Base-by-base conservation (phyloP, 2,329 filamentous ascomycete species). In the Lecanicillium sp. region DNA sequence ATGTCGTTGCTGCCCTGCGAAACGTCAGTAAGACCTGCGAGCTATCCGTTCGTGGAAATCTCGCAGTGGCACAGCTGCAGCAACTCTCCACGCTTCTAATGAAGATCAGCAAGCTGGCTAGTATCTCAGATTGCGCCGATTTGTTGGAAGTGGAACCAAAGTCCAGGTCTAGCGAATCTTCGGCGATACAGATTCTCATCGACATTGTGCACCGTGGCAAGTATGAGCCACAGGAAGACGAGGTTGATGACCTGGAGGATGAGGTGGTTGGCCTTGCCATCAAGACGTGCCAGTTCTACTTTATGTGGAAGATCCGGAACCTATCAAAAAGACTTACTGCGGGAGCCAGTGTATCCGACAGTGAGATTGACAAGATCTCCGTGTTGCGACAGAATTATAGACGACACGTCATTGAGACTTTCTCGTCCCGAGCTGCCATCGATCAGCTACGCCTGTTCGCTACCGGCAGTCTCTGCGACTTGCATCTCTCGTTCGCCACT, bases 221-320 rank as follows among this genome's bases (percentile, higher is more conserved):
- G 36, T 78, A 81, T 32, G 72, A 76, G 37, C 79, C 82, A 39
- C 66, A 79, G 3, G 78, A 87, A 39, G 76, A 81, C 31, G 81
- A 84, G 12, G 71, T 81, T 18, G 84, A 88, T 46, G 79, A 79
- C 31, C 67, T 86, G 11, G 90, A 97, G 58, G 85, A 92, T 48
- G 80, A 86, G 46, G 69, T 92, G 31, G 80, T 87, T 6, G 71
- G 77, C 2, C 83, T 81, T 50, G 82, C 87, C 20, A 84, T 94
- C 52, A 83, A 84, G 47, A 73, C 81, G 2, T 72, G 84, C 36
- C 72, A 88, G 33, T 87, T 94, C 62, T 97, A 96, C 64, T 94
- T 96, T 56, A 87, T 94, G 79, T 98, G 92, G 92, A 90, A 92
- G 56, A 74, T 84, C 17, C 75, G 78, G 38, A 68, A 71, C 37